Percentiles rank a stretch among this genome's conserved stretches.
phyloP scores from a whole-genome alignment of 805 yeast genomes.

The Ogataea trehaloabstinens region DNA sequence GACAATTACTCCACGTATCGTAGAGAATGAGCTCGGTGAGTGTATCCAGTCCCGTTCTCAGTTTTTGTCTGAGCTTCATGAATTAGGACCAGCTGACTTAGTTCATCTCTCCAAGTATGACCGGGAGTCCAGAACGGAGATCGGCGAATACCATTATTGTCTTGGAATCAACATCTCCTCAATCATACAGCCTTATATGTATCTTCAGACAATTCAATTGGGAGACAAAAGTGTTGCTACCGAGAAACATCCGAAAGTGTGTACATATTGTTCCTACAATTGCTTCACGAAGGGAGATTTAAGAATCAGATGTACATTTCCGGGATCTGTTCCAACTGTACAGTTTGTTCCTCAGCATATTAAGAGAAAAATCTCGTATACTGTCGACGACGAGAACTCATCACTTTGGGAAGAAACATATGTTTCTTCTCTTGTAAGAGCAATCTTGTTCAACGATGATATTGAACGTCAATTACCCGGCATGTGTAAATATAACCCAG shows the following conservation, averaged over 20 bases:
- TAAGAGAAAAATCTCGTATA: conserved; percentile 22
- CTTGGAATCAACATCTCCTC: conserved; percentile 54
- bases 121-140: conserved; percentile 43
- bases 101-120: conserved; percentile 50
- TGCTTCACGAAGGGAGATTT: conserved; percentile 72
- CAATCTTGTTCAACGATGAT: conserved; percentile 51
- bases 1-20: conserved; percentile 33
- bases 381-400: conserved; percentile 55
- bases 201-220: conserved; percentile 44
- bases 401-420: conserved; percentile 60
- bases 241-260: conserved; percentile 33
- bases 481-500: conserved; percentile 48
- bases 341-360: conserved; percentile 52
- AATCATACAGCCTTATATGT: conserved; percentile 54
- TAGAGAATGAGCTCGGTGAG: conserved; percentile 50
- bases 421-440: conserved; percentile 56
- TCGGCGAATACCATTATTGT: conserved; percentile 53
- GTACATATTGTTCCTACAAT: conserved; percentile 70
- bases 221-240: conserved; percentile 31
- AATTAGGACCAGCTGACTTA: conserved; percentile 77
- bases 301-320: conserved; percentile 60
- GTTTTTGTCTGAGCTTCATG: conserved; percentile 40
- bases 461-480: conserved; percentile 58
- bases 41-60: conserved; percentile 50
- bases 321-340: conserved; percentile 40